phyloP scores from a whole-genome alignment of 441 rosid genomes.

The Geranium incanum region DNA sequence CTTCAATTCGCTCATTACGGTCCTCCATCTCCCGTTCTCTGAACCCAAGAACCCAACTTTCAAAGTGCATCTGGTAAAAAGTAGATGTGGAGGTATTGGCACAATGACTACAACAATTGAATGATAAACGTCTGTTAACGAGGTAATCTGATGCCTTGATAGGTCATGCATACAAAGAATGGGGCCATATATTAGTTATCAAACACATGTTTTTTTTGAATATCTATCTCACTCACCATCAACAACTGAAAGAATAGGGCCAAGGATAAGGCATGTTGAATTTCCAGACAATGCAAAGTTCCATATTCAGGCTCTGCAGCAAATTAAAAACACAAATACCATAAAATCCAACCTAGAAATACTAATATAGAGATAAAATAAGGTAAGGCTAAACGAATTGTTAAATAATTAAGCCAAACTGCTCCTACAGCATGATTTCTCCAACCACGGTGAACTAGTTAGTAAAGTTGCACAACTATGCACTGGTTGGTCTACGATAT shows the following conservation, averaged over 20 bases:
- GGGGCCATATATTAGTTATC: not conserved
- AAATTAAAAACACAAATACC: conserved; percentile 6
- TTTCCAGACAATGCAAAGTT: conserved; percentile 16
- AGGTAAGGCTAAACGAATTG: not conserved
- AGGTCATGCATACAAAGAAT: not conserved
- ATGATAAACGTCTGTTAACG: not conserved
- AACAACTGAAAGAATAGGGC: not conserved
- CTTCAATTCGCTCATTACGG: not conserved
- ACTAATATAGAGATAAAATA: not conserved
- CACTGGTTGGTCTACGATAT: no score
- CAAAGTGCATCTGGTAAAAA: not conserved
- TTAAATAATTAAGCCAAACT: not conserved
- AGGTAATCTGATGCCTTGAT: not conserved
- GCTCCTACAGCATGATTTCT: no score
- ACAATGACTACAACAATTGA: not conserved
- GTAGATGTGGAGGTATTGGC: not conserved
- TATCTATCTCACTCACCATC: not conserved
- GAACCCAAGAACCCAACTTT: conserved; percentile 4
- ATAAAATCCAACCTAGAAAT: conserved; percentile 16
- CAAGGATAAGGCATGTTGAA: conserved; percentile 9
- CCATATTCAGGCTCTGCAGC: conserved; percentile 15
- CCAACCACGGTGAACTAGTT: not conserved
- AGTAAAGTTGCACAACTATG: not conserved
- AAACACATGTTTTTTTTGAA: not conserved
- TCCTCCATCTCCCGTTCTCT: conserved; percentile 8